Evolutionary conservation across 805 yeast species (phyloP).

Genomic region (Hanseniaspora occidentalis): DNA sequence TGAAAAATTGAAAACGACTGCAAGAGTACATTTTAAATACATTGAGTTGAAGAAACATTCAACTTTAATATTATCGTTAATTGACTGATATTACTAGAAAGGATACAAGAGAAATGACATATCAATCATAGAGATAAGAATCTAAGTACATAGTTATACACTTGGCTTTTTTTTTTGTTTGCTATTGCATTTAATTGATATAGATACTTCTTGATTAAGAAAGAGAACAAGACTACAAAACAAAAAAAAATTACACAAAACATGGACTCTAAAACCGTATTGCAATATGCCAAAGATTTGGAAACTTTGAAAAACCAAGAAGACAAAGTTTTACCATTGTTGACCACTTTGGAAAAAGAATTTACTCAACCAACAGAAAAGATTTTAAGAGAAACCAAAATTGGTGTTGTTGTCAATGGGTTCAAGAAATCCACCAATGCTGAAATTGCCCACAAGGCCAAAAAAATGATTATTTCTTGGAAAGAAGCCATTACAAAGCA

Average conservation of each 20-base stretch:
- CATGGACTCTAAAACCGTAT: slow-evolving; percentile 68
- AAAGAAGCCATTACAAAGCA: slow-evolving; percentile 64
- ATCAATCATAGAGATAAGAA: too few species aligned
- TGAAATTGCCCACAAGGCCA: slow-evolving; percentile 61
- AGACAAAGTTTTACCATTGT: slow-evolving; percentile 50
- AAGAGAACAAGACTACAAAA: not conserved
- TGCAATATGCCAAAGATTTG: slow-evolving; percentile 52
- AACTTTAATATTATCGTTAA: too few species aligned
- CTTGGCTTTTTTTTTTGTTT: too few species aligned
- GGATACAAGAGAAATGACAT: too few species aligned
- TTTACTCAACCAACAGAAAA: slow-evolving; percentile 70
- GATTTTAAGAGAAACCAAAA: slow-evolving; percentile 77
- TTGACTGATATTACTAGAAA: too few species aligned
- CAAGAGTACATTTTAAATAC: too few species aligned
- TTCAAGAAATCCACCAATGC: slow-evolving; percentile 54
- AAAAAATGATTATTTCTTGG: slow-evolving; percentile 77
- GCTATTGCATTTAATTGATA: too few species aligned
- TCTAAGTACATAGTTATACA: too few species aligned
- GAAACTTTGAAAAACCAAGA: slow-evolving; percentile 56
- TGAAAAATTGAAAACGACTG: too few species aligned
- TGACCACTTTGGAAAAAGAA: slow-evolving; percentile 52
- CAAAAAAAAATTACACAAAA: not conserved
- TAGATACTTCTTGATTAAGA: too few species aligned
- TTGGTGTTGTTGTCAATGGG: slow-evolving; percentile 94
- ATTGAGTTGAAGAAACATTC: too few species aligned